Percentiles rank a stretch among this genome's conserved stretches.
phyloP scores from a whole-genome alignment of 2,329 filamentous ascomycete genomes.

The Elsinoe perseae region DNA sequence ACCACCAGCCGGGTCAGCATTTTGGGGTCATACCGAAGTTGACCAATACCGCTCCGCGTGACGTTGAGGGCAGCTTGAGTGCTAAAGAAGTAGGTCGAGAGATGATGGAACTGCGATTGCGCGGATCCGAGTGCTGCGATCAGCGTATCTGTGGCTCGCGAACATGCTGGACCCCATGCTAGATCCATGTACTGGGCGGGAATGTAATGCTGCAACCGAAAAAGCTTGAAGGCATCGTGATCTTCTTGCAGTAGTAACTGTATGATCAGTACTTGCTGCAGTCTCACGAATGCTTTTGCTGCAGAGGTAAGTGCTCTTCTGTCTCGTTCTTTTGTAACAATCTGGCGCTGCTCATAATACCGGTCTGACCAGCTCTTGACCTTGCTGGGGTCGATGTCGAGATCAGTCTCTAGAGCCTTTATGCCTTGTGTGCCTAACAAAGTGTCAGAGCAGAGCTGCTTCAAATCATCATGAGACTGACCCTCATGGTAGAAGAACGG shows the following conservation, averaged over 20 bases:
- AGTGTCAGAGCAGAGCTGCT: not conserved
- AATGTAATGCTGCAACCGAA: slow-evolving; percentile 41
- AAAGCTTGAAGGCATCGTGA: slow-evolving; percentile 45
- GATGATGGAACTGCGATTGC: not conserved
- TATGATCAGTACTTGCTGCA: slow-evolving; percentile 59
- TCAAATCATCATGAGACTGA: slow-evolving; percentile 24
- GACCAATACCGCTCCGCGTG: not conserved
- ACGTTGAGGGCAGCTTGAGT: not conserved
- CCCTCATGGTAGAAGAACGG: slow-evolving; percentile 52
- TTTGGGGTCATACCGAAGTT: slow-evolving; percentile 27
- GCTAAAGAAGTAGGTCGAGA: slow-evolving; percentile 6
- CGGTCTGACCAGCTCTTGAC: slow-evolving; percentile 39
- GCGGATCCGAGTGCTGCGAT: not conserved
- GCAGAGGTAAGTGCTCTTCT: slow-evolving; percentile 46
- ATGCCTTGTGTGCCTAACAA: slow-evolving; percentile 11
- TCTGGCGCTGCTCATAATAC: slow-evolving; percentile 43
- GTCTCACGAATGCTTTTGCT: slow-evolving; percentile 49
- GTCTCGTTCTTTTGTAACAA: slow-evolving; percentile 47
- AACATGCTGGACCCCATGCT: slow-evolving; percentile 56
- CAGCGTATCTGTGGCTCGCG: slow-evolving; percentile 49
- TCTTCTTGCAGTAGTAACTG: slow-evolving; percentile 55
- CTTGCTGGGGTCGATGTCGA: slow-evolving; percentile 28
- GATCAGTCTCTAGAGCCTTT: slow-evolving; percentile 20
- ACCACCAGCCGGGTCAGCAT: slow-evolving; percentile 56
- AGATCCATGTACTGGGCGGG: slow-evolving; percentile 42